A percentile compares a stretch with the other conserved stretches of the same genome.
Evolutionary conservation across 1,284 basidiomycete genomes (phyloP).

Genomic region (Trametes polyzona): DNA sequence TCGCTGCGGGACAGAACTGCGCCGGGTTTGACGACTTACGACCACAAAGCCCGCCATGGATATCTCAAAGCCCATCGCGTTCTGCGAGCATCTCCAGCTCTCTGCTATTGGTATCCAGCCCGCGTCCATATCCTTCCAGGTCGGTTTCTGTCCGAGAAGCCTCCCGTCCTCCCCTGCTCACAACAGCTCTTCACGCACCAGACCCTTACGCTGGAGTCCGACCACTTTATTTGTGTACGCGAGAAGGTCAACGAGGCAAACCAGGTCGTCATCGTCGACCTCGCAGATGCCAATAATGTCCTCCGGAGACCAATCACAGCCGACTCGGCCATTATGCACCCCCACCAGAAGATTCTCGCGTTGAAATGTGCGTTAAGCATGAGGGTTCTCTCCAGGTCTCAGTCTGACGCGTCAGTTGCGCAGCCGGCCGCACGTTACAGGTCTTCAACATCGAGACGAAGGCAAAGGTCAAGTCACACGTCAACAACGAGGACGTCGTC

Average conservation of each 20-base stretch:
- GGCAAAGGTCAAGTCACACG: conserved; percentile 96
- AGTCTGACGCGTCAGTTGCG: background rate
- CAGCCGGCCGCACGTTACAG: conserved; percentile 93
- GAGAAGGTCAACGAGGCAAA: conserved; percentile 91
- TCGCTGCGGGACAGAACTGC: conserved; percentile 33
- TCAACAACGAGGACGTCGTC: conserved; percentile 92
- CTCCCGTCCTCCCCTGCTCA: conserved; percentile 26
- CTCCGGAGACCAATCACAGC: conserved; percentile 95
- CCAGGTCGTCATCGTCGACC: conserved; percentile 97
- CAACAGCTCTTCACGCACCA: conserved; percentile 32
- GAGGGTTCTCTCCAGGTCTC: too few relatives aligned
- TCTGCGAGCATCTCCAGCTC: conserved; percentile 88
- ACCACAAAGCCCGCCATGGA: conserved; percentile 23
- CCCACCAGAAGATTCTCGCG: conserved; percentile 95
- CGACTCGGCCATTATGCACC: conserved; percentile 99
- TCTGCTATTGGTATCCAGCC: conserved; percentile 96
- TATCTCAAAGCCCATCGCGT: conserved; percentile 35
- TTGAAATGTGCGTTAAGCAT: conserved; percentile 72
- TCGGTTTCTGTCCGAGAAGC: conserved; percentile 41
- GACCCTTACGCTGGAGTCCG: conserved; percentile 94
- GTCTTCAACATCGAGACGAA: conserved; percentile 99
- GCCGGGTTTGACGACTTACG: conserved; percentile 29
- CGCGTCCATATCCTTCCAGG: conserved; percentile 97
- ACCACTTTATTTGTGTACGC: conserved; percentile 94
- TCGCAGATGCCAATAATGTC: conserved; percentile 94